Base-by-base conservation (phyloP, 306 rosid genomes). In the Cucurbita pepo region DNA sequence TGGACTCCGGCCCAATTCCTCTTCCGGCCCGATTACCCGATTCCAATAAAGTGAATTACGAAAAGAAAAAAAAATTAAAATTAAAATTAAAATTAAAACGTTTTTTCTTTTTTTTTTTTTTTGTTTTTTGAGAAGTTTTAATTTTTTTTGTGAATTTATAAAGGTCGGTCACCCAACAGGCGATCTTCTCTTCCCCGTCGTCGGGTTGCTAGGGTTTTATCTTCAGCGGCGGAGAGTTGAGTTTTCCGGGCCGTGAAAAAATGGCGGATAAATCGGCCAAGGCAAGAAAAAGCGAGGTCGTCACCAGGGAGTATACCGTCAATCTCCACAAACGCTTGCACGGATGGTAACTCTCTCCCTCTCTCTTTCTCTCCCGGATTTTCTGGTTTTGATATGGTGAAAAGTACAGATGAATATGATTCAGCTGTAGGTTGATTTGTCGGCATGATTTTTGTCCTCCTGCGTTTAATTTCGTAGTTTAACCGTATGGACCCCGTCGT, bases 251-350 rank as follows among this genome's bases (percentile, higher is more conserved):
- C 51, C 43, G 40, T 13, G 19, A 48, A 70, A 22, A 74, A 84
- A 30, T 84, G 85, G 87, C 30, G 71, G 83, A 84, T 13, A 81
- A 76, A 73, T 59, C 69, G 54, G 47, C 76, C 0, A 83, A 75
- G 56, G 82, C 81, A 19, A 72, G 83, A 19, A 81, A 81, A 70
- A 80, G 79, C 44, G 83, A 81, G 70, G 79, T 84, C 10, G 83
- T 72, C 13, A 84, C 79, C 62, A 76, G 83, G 55, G 85, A 83
- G 81, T 81, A 83, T 73, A 83, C 84, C 5, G 15, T 83, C 82
- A 83, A 83, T 76, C 81, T 83, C 64, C 87, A 84, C 67, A 81
- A 78, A 19, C 85, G 85, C 76, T 40, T 81, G 67, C 87, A 81
- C 72, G 87, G 83, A 76, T 84, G 81, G 83, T 81, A 53, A 14